A percentile compares a stretch with the other conserved stretches of the same genome.
Conservation (phyloP, 768 basidiomycete genomes). For the Clathrus columnatus region DNA sequence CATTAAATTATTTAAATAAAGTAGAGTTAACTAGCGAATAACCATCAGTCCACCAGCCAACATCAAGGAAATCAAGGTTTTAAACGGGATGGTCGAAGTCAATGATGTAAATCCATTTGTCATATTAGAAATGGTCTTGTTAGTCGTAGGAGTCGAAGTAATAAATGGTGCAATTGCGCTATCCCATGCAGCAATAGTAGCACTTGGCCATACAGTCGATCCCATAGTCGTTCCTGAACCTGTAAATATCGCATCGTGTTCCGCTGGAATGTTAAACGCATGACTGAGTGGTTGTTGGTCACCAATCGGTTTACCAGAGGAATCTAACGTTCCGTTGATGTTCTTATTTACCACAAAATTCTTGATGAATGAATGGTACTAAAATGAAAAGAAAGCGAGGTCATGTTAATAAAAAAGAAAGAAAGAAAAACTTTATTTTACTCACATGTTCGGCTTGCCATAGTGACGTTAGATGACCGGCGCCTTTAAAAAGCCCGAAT, state of each 20-base stretch:
- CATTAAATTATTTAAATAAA: no score
- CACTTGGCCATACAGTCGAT: conserved; percentile 18
- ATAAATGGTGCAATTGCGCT: conserved; percentile 30
- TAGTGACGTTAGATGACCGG: conserved; percentile 13
- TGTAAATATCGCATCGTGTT: conserved; percentile 28
- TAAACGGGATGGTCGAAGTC: no score
- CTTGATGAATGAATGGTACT: conserved; percentile 32
- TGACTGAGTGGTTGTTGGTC: conserved; percentile 39
- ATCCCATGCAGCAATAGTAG: conserved; percentile 26
- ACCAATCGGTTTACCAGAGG: conserved; percentile 26
- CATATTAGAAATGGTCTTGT: no score
- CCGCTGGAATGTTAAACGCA: conserved; percentile 38
- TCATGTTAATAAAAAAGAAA: not conserved
- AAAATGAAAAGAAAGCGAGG: not conserved
- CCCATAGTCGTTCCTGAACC: conserved; percentile 33
- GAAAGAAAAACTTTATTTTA: conserved; percentile 17
- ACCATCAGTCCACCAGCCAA: no score
- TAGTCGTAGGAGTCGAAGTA: conserved; percentile 5
- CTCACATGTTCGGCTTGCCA: conserved; percentile 7
- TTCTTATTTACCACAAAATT: conserved; percentile 10
- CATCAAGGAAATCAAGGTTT: no score
- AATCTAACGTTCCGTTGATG: conserved; percentile 7
- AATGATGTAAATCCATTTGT: no score
- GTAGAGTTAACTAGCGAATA: no score
- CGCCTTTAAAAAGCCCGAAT: conserved; percentile 11